Evolutionary conservation across 768 basidiomycete species (phyloP).

Genomic region (Inosperma sp.): DNA sequence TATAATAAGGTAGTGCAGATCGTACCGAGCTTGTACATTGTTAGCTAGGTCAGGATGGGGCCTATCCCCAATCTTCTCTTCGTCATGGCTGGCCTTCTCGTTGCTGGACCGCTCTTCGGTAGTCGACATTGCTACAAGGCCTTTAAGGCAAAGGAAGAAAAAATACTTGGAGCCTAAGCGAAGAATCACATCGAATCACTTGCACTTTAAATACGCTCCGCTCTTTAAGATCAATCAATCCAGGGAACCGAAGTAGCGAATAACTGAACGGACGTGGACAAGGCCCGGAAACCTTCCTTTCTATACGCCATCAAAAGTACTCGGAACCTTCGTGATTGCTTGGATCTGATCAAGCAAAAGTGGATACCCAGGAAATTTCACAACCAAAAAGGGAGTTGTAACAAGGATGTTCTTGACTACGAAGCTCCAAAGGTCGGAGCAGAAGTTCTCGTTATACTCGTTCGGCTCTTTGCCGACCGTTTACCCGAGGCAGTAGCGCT

Average conservation of each 20-base stretch:
- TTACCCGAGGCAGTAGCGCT: too few relatives aligned
- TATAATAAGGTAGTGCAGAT: neutral
- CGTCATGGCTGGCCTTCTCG: conserved; percentile 6
- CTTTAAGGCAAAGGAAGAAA: neutral
- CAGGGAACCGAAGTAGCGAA: conserved; percentile 4
- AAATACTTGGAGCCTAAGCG: neutral
- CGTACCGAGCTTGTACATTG: conserved; percentile 41
- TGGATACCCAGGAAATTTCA: neutral
- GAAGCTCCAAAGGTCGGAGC: too few relatives aligned
- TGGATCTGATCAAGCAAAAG: neutral
- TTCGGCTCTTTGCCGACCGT: too few relatives aligned
- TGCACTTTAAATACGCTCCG: neutral
- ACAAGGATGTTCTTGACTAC: too few relatives aligned
- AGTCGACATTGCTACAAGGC: conserved; percentile 1
- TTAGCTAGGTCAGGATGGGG: conserved; percentile 30
- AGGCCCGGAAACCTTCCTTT: conserved; percentile 1
- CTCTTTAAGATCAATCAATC: neutral
- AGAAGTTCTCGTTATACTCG: too few relatives aligned
- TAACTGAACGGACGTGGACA: neutral
- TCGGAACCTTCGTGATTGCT: neutral
- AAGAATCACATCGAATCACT: conserved; percentile 2
- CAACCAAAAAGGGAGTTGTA: too few relatives aligned
- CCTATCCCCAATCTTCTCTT: conserved; percentile 22
- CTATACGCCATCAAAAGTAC: conserved; percentile 4
- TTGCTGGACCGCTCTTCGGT: neutral